Conservation (phyloP, 2,329 filamentous ascomycete genomes). For the Ophiocordyceps camponoti-rufipedis region DNA sequence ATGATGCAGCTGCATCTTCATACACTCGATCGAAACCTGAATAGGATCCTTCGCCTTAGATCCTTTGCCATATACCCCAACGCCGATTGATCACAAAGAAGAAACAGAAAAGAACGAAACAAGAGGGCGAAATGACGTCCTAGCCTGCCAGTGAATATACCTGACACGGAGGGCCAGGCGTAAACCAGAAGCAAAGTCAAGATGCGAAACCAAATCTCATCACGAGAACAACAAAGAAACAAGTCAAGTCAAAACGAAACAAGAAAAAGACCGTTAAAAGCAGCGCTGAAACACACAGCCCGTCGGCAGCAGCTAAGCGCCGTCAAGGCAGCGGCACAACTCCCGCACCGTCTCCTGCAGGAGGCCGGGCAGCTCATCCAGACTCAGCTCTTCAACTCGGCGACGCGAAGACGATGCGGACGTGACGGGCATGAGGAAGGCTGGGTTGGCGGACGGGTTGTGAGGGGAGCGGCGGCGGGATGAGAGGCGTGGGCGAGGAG, state of each 20-base stretch:
- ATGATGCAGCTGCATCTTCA: background rate
- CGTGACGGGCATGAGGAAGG: constrained; percentile 7
- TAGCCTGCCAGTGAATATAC: background rate
- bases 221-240: no score
- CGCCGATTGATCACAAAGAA: background rate
- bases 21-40: background rate
- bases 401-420: background rate
- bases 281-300: background rate
- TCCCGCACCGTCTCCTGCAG: background rate
- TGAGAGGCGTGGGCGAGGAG: constrained; percentile 6
- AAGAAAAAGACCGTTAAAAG: background rate
- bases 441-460: constrained; percentile 7
- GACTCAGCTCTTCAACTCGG: background rate
- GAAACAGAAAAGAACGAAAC: background rate
- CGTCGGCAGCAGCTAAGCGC: background rate
- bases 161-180: no score
- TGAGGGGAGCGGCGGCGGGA: no score
- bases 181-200: no score
- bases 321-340: background rate
- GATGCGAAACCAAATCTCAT: no score
- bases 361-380: background rate
- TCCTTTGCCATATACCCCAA: background rate
- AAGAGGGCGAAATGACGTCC: background rate
- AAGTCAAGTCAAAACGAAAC: background rate
- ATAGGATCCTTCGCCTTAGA: background rate